Evolutionary conservation across 495 filamentous ascomycete genomes (phyloP), one percentile per base, ranked within the genome.

Genomic region (Aspergillus egyptiacus): DNA sequence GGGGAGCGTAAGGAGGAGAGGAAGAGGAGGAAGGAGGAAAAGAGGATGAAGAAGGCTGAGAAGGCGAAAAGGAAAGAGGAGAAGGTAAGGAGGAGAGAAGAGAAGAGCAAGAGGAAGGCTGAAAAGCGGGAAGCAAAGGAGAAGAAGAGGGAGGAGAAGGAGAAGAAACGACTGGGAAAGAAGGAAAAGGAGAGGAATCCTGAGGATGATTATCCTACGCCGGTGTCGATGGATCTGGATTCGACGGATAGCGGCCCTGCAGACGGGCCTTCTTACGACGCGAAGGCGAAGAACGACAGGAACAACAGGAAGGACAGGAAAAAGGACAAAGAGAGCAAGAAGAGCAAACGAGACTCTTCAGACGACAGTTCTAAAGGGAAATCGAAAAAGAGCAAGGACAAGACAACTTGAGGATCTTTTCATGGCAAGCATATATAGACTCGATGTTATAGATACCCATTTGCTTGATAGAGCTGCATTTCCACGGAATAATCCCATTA

Each of bases 151-250:
- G 49, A 46, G 48, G 32, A 25, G 17, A 18, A 20, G 37, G 55
- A 44, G 14, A 55, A 59, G 45, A 42, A 49, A 28, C 36, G 50
- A 15, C 46, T 46, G 9, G 57, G 56, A 41, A 60, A 61, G 47
- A 58, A 54, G 36, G 34, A 41, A n/a, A 54, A 60, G 45, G 45
- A 48, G 30, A 38, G 51, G 15, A 48, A 46, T 7, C 45, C 50
- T 5, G 64, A 67, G 33, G 64, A 61, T 9, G 60, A 66, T 27
- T 72, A 70, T 51, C 66, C 69, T 18, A 70, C 67, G n/a, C 67
- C 69, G n/a, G 37, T 56, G 32, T 68, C 66, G 39, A 72, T 58
- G 6, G 69, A 68, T 13, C 46, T 34, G 22, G 68, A 66, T 17
- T 45, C 38, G 48, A 42, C 35, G 23, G 53, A 56, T 36, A 55